These are phyloP conservation scores for Amylostereum areolatum DNA, from an alignment of 1,284 basidiomycete genomes.

Conservation along the genomic window DNA sequence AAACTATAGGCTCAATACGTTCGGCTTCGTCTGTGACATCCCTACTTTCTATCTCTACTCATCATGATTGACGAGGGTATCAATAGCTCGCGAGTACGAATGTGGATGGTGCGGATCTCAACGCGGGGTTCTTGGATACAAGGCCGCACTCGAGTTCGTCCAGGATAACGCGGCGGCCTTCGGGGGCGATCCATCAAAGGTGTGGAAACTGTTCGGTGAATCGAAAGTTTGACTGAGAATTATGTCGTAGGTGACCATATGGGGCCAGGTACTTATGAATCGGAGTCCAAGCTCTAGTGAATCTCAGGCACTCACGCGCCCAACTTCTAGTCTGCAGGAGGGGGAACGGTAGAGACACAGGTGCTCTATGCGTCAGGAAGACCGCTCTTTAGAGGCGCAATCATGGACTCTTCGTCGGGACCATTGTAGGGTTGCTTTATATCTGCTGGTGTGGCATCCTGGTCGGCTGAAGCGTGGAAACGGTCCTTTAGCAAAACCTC, in stretches of 20 bases:
- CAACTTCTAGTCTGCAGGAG: constrained; percentile 44
- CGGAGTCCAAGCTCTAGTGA: not conserved
- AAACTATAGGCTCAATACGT: constrained; percentile 54
- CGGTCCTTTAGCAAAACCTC: constrained; percentile 40
- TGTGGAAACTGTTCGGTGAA: not conserved
- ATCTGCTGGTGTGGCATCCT: not conserved
- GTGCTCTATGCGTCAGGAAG: constrained; percentile 33
- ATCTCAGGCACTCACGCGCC: too few relatives aligned
- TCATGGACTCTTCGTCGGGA: constrained; percentile 48
- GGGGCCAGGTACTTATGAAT: constrained; percentile 50
- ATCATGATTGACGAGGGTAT: constrained; percentile 28
- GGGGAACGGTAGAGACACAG: constrained; percentile 47
- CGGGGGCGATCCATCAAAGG: constrained; percentile 60
- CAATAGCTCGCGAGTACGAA: constrained; percentile 46
- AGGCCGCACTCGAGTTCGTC: constrained; percentile 52
- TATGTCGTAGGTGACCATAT: constrained; percentile 46
- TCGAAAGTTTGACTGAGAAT: constrained; percentile 21
- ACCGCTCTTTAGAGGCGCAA: constrained; percentile 45
- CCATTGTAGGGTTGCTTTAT: constrained; percentile 39
- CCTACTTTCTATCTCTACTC: constrained; percentile 12
- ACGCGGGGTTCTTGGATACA: constrained; percentile 50
- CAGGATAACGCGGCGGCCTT: constrained; percentile 57
- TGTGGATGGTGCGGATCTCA: constrained; percentile 43
- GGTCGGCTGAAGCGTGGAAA: not conserved
- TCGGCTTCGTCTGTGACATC: constrained; percentile 44